Base-by-base conservation (phyloP, 2,329 filamentous ascomycete species). In the Helotiales sp. region DNA sequence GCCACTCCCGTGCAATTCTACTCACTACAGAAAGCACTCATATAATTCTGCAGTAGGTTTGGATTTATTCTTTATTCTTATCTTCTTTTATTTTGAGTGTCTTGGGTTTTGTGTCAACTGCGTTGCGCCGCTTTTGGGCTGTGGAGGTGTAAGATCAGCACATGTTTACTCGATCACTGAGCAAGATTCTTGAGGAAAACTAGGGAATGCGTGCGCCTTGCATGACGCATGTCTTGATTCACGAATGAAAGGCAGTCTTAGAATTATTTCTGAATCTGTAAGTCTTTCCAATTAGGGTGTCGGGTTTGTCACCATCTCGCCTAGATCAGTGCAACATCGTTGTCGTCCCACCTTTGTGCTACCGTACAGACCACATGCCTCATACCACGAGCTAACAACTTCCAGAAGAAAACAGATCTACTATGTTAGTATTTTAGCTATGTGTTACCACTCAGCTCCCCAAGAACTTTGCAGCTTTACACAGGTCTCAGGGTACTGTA, bases 321-420 rank as follows among this genome's bases (percentile, higher is more conserved):
- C 32, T 22, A 57, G 54, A 37, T 57, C 54, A 22, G 52, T 37
- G n/a, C 52, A 6, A 55, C 52, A n/a, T 55, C 54, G 30, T 57
- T 57, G n/a, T 34, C 15, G 32, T 57, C 54, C 54, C 54, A 57
- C 54, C 32, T 22, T 40, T 15, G n/a, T 57, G 20, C 32, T 22
- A 34, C n/a, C 15, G 11, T 22, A 34, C n/a, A 24, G 11, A 40
- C 8, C 30, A 15, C 20, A 57, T 5, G 26, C 8, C 30, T 6
- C 20, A 57, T 5, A 17, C 11, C 3, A 40, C 7, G 30, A 15
- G n/a, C 28, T 22, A 22, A 34, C 6, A 3, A 20, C 11, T 40
- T 13, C n/a, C 11, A 15, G 20, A 57, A 13, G 2, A 24, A 57
- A 40, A 32, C 17, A 24, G 40, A 57, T 17, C 1, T 24, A 22